These are phyloP conservation scores for Cenococcum geophilum DNA, from an alignment of 495 filamentous ascomycete species.

Conservation along the genomic window DNA sequence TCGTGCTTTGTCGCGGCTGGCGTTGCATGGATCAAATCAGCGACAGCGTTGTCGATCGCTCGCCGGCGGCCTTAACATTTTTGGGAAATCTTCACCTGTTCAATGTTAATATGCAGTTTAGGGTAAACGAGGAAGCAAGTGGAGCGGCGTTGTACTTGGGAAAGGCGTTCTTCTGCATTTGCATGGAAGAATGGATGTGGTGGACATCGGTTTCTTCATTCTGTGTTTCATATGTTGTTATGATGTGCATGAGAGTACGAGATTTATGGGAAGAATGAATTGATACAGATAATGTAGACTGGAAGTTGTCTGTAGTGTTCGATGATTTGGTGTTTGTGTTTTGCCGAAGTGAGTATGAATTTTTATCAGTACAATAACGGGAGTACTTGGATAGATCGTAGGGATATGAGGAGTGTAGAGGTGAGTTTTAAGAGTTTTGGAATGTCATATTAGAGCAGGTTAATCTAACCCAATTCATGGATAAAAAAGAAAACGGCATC, in stretches of 20 bases:
- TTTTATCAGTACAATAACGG: background rate
- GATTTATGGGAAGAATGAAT: background rate
- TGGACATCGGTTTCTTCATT: background rate
- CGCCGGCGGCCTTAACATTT: background rate
- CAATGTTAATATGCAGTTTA: background rate
- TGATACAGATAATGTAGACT: too few relatives aligned
- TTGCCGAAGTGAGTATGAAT: background rate
- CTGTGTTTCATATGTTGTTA: background rate
- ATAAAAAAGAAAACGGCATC: too few relatives aligned
- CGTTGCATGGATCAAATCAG: background rate
- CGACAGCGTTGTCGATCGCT: too few relatives aligned
- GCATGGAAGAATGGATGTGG: background rate
- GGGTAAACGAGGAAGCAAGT: background rate
- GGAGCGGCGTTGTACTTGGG: background rate
- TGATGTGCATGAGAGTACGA: background rate
- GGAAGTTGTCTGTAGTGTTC: too few relatives aligned
- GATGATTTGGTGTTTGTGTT: background rate
- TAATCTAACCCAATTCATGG: too few relatives aligned
- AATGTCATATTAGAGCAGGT: too few relatives aligned
- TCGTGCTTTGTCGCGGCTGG: background rate
- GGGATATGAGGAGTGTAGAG: background rate
- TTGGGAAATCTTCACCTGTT: background rate
- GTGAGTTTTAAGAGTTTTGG: too few relatives aligned
- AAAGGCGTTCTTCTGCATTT: background rate
- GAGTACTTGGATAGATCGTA: background rate